phyloP scores from a whole-genome alignment of 306 rosid species.

The Cicer yamashitae region DNA sequence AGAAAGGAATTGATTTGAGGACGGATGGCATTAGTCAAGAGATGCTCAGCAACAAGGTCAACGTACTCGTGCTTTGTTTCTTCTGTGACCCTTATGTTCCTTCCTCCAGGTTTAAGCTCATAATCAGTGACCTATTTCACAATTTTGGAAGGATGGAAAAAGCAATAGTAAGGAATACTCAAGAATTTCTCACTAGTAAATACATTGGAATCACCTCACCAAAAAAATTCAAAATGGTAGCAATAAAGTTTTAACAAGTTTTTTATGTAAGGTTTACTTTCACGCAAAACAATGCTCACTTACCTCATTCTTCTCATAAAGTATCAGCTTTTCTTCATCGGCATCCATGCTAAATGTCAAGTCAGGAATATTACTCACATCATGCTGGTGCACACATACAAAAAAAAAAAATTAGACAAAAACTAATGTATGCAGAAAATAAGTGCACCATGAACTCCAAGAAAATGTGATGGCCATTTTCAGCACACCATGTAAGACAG shows the following conservation, averaged over 20 bases:
- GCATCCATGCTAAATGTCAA: slow-evolving; percentile 99
- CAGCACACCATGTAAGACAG: slow-evolving; percentile 10
- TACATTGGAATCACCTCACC: slow-evolving; percentile 15
- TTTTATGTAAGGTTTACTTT: slow-evolving; percentile 21
- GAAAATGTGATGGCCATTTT: slow-evolving; percentile 27
- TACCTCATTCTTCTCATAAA: slow-evolving; percentile 94
- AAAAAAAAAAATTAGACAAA: slow-evolving; percentile 30
- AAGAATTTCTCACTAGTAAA: slow-evolving; percentile 21
- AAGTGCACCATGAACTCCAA: slow-evolving; percentile 26
- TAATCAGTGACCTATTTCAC: slow-evolving; percentile 86
- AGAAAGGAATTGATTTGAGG: slow-evolving; percentile 95
- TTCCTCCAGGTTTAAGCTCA: slow-evolving; percentile 98
- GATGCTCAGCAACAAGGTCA: slow-evolving; percentile 97
- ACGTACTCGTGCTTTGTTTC: slow-evolving; percentile 99
- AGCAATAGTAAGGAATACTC: slow-evolving; percentile 28
- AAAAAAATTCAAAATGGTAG: background rate
- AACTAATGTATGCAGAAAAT: slow-evolving; percentile 24
- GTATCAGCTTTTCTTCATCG: slow-evolving; percentile 95
- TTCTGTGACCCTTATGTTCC: slow-evolving; percentile 95
- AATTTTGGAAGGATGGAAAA: slow-evolving; percentile 40
- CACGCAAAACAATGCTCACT: slow-evolving; percentile 1
- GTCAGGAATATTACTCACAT: slow-evolving; percentile 89
- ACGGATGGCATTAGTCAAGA: slow-evolving; percentile 90
- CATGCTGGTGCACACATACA: slow-evolving; percentile 61
- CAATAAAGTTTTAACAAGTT: slow-evolving; percentile 15